Conservation (phyloP, 192 early-diverging fungal genomes). For the Dissophora ornata region DNA sequence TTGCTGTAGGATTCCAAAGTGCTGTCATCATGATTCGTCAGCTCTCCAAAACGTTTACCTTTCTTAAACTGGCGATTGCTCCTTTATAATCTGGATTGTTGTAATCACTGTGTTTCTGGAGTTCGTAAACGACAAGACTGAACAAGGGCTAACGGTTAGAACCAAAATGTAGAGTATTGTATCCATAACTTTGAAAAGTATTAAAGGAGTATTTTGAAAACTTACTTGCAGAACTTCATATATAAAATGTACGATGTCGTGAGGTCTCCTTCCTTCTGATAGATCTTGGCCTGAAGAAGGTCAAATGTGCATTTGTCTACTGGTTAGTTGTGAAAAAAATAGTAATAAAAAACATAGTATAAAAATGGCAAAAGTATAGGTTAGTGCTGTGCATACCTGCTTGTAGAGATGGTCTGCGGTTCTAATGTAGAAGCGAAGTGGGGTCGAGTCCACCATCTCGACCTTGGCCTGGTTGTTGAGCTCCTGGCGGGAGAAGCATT, state of each 20-base stretch:
- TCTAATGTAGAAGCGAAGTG: slow-evolving; percentile 61
- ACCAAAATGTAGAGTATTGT: background rate
- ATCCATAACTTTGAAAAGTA: background rate
- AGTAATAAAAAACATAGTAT: too few species aligned
- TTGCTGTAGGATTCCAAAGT: too few species aligned
- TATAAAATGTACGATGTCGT: slow-evolving; percentile 78
- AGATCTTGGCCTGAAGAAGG: slow-evolving; percentile 54
- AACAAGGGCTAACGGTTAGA: background rate
- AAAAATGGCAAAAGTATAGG: too few species aligned
- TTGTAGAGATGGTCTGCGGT: slow-evolving; percentile 58
- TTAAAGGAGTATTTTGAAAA: too few species aligned
- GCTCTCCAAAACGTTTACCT: slow-evolving; percentile 51
- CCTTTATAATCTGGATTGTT: slow-evolving; percentile 59
- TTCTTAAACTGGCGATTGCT: slow-evolving; percentile 16
- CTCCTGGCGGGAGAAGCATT: slow-evolving; percentile 39
- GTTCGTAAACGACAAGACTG: slow-evolving; percentile 69
- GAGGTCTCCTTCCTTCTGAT: slow-evolving; percentile 73
- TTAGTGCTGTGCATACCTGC: slow-evolving; percentile 43
- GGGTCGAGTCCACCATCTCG: slow-evolving; percentile 40
- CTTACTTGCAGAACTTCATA: slow-evolving; percentile 72
- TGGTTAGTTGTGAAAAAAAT: too few species aligned
- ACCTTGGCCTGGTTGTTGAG: slow-evolving; percentile 41
- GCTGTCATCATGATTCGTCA: too few species aligned
- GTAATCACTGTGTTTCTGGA: slow-evolving; percentile 69
- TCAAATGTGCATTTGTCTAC: background rate